Evolutionary conservation across 768 basidiomycete genomes (phyloP).

Genomic region (Termitomyces sp.): DNA sequence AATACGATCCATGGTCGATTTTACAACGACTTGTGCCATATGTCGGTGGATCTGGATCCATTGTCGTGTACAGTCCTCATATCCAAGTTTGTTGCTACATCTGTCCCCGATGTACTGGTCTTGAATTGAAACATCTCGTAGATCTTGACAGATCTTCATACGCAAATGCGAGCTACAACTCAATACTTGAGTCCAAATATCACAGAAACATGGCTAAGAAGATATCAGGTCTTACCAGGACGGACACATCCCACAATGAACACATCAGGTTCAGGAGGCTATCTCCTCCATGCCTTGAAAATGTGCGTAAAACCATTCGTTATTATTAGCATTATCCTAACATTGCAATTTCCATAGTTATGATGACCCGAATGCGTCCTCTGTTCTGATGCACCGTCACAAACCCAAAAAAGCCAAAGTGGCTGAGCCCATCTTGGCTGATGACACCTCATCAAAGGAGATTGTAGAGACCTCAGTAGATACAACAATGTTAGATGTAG

Average conservation of each 20-base stretch:
- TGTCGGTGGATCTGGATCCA: constrained; percentile 77
- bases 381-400: constrained; percentile 41
- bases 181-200: constrained; percentile 73
- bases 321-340: background rate
- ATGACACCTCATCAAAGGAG: constrained; percentile 1
- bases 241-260: constrained; percentile 95
- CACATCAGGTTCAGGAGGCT: constrained; percentile 85
- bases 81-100: constrained; percentile 49
- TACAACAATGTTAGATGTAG: constrained; percentile 7
- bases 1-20: constrained; percentile 83
- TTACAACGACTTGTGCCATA: constrained; percentile 69
- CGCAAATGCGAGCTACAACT: constrained; percentile 57
- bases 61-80: constrained; percentile 84
- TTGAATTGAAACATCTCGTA: constrained; percentile 19
- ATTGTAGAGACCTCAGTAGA: constrained; percentile 6
- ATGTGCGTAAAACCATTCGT: constrained; percentile 43
- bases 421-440: background rate
- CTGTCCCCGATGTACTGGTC: background rate
- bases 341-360: constrained; percentile 31
- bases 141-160: constrained; percentile 76
- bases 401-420: constrained; percentile 30
- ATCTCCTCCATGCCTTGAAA: constrained; percentile 79
- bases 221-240: constrained; percentile 95
- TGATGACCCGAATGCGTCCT: constrained; percentile 58
- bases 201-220: constrained; percentile 82